Conservation (phyloP, 164 flowering plant species). For the Cinnamomum micranthum region DNA sequence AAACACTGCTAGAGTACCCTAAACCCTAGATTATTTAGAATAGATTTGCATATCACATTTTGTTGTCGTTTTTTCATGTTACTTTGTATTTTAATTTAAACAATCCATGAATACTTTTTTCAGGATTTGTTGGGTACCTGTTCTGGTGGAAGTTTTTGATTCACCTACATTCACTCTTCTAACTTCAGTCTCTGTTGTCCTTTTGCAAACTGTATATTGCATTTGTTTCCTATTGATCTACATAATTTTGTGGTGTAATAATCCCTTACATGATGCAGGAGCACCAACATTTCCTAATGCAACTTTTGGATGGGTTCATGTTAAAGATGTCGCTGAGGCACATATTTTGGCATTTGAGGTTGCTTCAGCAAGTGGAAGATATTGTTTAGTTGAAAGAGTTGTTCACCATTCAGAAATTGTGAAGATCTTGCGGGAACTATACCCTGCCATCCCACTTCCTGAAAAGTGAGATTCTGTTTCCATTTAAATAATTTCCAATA, state of each 20-base stretch:
- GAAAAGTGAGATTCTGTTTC: conserved; percentile 35
- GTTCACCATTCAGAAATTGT: conserved; percentile 33
- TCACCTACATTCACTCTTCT: no score
- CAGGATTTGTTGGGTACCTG: no score
- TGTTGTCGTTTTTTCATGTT: no score
- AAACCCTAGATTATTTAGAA: no score
- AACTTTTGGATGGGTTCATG: conserved; percentile 44
- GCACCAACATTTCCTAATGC: conserved; percentile 32
- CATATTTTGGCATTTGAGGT: conserved; percentile 60
- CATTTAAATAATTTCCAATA: not conserved
- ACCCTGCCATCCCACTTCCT: conserved; percentile 38
- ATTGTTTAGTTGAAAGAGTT: conserved; percentile 44
- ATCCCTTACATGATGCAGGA: conserved; percentile 22
- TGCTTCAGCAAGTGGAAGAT: conserved; percentile 62
- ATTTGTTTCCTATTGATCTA: not conserved
- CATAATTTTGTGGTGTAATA: not conserved
- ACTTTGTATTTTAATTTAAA: no score
- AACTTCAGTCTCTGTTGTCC: not conserved
- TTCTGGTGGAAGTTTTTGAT: no score
- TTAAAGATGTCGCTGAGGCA: conserved; percentile 59
- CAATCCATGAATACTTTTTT: no score
- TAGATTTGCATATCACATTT: no score
- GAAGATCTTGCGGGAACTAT: conserved; percentile 39
- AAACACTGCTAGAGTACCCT: no score
- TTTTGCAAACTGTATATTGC: not conserved